These are phyloP conservation scores for Russula sp. DNA, from an alignment of 768 basidiomycete species.

Conservation along the genomic window DNA sequence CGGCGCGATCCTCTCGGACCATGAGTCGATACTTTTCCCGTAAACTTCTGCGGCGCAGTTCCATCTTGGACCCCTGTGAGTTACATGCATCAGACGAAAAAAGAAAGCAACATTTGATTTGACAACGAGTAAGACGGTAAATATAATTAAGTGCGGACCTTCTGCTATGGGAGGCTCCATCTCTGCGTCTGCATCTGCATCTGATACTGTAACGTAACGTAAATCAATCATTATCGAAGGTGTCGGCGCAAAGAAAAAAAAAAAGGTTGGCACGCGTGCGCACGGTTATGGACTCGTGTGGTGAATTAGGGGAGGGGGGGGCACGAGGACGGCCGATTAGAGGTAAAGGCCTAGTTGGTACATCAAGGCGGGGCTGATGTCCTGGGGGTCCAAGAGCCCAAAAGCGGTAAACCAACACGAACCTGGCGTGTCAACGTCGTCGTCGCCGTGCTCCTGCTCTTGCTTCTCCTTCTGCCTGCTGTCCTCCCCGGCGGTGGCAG, in stretches of 20 bases:
- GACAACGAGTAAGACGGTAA: neutral
- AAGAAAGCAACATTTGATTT: neutral
- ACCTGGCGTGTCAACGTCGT: conserved; percentile 28
- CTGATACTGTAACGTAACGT: conserved; percentile 3
- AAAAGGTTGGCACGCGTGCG: neutral
- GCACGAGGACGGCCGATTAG: neutral
- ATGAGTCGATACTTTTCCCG: conserved; percentile 63
- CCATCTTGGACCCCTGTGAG: conserved; percentile 58
- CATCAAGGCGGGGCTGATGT: conserved; percentile 50
- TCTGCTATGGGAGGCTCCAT: neutral
- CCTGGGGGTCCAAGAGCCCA: conserved; percentile 39
- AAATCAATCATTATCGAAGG: neutral
- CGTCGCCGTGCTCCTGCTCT: conserved; percentile 10
- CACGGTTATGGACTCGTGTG: neutral
- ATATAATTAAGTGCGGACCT: conserved; percentile 1
- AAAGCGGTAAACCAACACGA: conserved; percentile 21
- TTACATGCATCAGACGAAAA: conserved; percentile 27
- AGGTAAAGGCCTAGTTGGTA: conserved; percentile 28
- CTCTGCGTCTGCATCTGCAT: conserved; percentile 1
- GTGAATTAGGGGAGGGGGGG: conserved; percentile 9
- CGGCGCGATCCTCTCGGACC: conserved; percentile 70
- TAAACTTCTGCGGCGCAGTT: conserved; percentile 27
- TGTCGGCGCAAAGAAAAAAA: neutral
- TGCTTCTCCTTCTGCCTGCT: conserved; percentile 5
- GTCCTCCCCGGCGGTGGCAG: neutral